phyloP scores from a whole-genome alignment of 305 asterid genomes.

The Lippia alba region DNA sequence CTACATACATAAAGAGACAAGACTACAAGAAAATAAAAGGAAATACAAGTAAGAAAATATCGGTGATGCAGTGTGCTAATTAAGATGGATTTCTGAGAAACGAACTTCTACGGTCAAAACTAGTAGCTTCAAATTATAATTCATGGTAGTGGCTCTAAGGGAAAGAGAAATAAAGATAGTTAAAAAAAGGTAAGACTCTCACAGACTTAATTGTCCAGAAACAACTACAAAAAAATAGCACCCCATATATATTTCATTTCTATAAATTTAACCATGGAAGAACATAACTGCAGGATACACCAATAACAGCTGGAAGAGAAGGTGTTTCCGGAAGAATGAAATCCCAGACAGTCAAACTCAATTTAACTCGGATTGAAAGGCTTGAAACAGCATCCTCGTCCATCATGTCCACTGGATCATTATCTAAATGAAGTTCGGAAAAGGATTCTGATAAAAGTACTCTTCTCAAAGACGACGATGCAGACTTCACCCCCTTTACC shows the following conservation, averaged over 20 bases:
- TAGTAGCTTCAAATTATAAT: constrained; percentile 8
- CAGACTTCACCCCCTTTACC: constrained; percentile 83
- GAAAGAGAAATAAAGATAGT: constrained; percentile 13
- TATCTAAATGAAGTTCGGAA: constrained; percentile 73
- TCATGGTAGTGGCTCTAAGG: constrained; percentile 11
- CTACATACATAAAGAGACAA: constrained; percentile 13
- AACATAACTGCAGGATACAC: constrained; percentile 78
- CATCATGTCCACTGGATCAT: constrained; percentile 84
- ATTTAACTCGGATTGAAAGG: constrained; percentile 76
- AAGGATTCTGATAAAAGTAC: constrained; percentile 80
- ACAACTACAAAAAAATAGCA: constrained; percentile 21
- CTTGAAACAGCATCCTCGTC: constrained; percentile 89
- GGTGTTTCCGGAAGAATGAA: constrained; percentile 91
- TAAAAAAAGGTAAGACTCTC: constrained; percentile 1
- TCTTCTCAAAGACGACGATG: constrained; percentile 77
- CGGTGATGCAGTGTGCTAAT: constrained; percentile 23
- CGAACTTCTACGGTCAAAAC: constrained; percentile 6
- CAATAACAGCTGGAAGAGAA: constrained; percentile 97
- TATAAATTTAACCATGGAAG: constrained; percentile 11
- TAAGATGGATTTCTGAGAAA: constrained; percentile 16
- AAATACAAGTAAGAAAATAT: not conserved
- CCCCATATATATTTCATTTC: not conserved
- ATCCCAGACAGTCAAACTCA: constrained; percentile 94
- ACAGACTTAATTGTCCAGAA: constrained; percentile 14
- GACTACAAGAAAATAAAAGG: not conserved